phyloP scores from a whole-genome alignment of 108 stramenopile species.

The Pseudonitzschia delicatissima region DNA sequence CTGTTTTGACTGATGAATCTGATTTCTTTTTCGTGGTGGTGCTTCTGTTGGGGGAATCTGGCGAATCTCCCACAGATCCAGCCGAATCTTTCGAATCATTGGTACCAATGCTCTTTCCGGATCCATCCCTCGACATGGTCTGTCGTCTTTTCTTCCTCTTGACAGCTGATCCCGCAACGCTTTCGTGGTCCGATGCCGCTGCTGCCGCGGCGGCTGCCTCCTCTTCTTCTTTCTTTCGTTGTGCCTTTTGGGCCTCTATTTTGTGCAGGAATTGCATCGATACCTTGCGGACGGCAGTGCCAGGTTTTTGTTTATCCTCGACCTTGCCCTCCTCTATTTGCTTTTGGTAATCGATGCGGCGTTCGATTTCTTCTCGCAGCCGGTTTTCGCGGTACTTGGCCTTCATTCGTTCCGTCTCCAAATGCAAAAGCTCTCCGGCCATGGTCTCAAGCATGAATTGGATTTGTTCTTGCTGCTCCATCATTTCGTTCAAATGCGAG shows the following conservation, averaged over 20 bases:
- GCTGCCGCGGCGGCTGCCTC: too few relatives aligned
- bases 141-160: too few relatives aligned
- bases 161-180: too few relatives aligned
- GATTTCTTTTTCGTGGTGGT: too few relatives aligned
- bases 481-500: slow-evolving; percentile 32
- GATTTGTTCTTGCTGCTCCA: slow-evolving; percentile 34
- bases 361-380: slow-evolving; percentile 23
- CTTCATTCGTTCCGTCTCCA: slow-evolving; percentile 36
- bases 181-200: neutral
- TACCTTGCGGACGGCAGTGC: too few relatives aligned
- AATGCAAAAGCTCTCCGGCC: slow-evolving; percentile 26
- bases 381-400: slow-evolving; percentile 19
- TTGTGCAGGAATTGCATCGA: too few relatives aligned
- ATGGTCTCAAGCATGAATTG: slow-evolving; percentile 36
- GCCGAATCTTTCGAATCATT: neutral
- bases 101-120: neutral
- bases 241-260: too few relatives aligned
- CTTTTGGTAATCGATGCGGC: slow-evolving; percentile 14
- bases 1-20: too few relatives aligned
- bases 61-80: too few relatives aligned
- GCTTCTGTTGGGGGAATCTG: too few relatives aligned
- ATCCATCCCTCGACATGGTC: neutral
- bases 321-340: slow-evolving; percentile 10
- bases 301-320: neutral
- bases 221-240: too few relatives aligned